Evolutionary conservation across 768 basidiomycete genomes (phyloP).

Genomic region (Tylopilus subfusipes): DNA sequence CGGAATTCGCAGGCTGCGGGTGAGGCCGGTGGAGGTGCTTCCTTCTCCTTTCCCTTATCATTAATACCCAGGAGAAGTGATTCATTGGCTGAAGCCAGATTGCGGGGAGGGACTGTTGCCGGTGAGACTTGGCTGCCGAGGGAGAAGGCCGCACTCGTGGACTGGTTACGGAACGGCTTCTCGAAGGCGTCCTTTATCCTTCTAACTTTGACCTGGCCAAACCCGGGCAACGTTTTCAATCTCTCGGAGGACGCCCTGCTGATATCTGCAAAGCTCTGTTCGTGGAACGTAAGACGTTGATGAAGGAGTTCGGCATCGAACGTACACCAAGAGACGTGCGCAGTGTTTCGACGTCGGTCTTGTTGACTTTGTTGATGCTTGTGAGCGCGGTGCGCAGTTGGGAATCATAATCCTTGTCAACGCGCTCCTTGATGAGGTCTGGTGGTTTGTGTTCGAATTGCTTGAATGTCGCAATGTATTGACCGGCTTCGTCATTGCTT

Average conservation of each 20-base stretch:
- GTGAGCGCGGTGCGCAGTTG: conserved; percentile 82
- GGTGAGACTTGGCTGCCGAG: conserved; percentile 27
- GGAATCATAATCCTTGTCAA: conserved; percentile 84
- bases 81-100: not conserved
- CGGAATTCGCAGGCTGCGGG: conserved; percentile 26
- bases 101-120: not conserved
- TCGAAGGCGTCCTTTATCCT: conserved; percentile 90
- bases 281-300: conserved; percentile 2
- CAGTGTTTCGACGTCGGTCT: conserved; percentile 94
- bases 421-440: conserved; percentile 89
- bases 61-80: not conserved
- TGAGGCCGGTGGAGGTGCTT: conserved; percentile 1
- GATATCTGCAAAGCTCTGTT: conserved; percentile 83
- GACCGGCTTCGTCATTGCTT: conserved; percentile 88
- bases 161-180: conserved; percentile 74
- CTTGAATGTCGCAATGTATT: conserved; percentile 89
- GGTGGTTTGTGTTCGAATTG: conserved; percentile 92
- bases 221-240: conserved; percentile 82
- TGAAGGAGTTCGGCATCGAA: conserved; percentile 7
- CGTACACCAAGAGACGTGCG: conserved; percentile 88
- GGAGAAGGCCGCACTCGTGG: conserved; percentile 45
- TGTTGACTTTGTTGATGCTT: conserved; percentile 90
- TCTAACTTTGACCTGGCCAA: conserved; percentile 91
- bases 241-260: conserved; percentile 68
- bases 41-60: conserved; percentile 23